phyloP scores from a whole-genome alignment of 805 yeast species.

The Jamesozyma lodderae region DNA sequence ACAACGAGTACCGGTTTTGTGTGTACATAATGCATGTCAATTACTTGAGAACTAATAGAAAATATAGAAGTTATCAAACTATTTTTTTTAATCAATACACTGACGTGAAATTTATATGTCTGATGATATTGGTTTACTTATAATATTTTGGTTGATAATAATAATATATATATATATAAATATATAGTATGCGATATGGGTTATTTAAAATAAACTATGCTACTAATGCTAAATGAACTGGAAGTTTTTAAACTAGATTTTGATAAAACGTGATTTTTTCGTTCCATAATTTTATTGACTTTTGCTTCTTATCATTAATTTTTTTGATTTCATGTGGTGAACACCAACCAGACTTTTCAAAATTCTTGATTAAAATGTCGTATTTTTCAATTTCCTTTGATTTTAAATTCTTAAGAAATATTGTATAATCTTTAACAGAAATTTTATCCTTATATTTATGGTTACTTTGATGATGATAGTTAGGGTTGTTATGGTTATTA shows the following conservation, averaged over 20 bases:
- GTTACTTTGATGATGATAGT: not conserved
- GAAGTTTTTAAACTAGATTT: not conserved
- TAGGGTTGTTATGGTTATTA: too few relatives aligned
- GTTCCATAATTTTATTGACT: slow-evolving; percentile 1
- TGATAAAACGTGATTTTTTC: slow-evolving; percentile 3
- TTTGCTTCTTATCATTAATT: not conserved
- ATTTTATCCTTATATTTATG: not conserved
- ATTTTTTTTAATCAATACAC: too few relatives aligned
- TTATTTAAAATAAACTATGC: not conserved
- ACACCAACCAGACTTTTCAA: slow-evolving; percentile 3
- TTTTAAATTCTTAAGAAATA: not conserved
- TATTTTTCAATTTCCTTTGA: slow-evolving; percentile 1
- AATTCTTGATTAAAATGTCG: not conserved
- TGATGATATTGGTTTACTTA: not conserved
- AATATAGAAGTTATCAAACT: too few relatives aligned
- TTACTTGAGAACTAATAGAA: too few relatives aligned
- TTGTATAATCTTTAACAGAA: slow-evolving; percentile 1
- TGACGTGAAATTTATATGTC: too few relatives aligned
- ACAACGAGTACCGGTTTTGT: too few relatives aligned
- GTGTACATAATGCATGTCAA: too few relatives aligned
- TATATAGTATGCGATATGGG: not conserved
- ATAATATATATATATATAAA: not conserved
- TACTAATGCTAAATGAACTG: not conserved
- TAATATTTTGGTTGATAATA: not conserved
- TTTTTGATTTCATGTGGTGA: slow-evolving; percentile 1